These are phyloP conservation scores for Macrocybe gigantea DNA, from an alignment of 768 basidiomycete genomes.

Conservation along the genomic window DNA sequence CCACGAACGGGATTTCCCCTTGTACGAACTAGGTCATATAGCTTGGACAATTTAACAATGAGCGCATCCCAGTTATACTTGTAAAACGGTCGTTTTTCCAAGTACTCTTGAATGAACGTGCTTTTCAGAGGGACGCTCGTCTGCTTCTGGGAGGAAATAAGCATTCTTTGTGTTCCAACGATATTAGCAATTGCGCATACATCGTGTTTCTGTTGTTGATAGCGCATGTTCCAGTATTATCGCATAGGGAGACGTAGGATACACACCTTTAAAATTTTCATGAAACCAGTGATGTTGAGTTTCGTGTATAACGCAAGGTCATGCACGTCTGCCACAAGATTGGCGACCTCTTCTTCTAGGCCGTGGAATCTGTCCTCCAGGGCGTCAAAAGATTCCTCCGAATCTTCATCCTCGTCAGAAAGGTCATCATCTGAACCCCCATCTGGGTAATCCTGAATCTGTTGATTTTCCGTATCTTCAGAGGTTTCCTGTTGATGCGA, in stretches of 20 bases:
- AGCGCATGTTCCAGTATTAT: background rate
- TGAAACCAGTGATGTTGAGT: slow-evolving; percentile 96
- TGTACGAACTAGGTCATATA: slow-evolving; percentile 94
- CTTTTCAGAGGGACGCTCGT: slow-evolving; percentile 78
- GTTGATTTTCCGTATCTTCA: slow-evolving; percentile 56
- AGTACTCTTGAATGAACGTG: slow-evolving; percentile 84
- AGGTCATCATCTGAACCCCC: slow-evolving; percentile 71
- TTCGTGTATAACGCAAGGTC: slow-evolving; percentile 91
- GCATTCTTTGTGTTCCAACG: background rate
- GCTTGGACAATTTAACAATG: slow-evolving; percentile 91
- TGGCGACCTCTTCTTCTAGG: slow-evolving; percentile 92
- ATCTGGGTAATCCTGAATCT: slow-evolving; percentile 43
- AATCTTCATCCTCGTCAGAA: slow-evolving; percentile 20
- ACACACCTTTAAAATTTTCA: slow-evolving; percentile 91
- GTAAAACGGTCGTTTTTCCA: slow-evolving; percentile 95
- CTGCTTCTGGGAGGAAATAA: slow-evolving; percentile 66
- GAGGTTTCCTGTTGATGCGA: slow-evolving; percentile 13
- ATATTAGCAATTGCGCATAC: slow-evolving; percentile 29
- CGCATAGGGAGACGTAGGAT: background rate
- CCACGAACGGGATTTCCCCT: slow-evolving; percentile 92
- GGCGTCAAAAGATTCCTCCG: slow-evolving; percentile 58
- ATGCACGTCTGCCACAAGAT: slow-evolving; percentile 88
- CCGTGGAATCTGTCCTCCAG: slow-evolving; percentile 82
- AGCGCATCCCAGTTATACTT: slow-evolving; percentile 94
- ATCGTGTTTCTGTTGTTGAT: slow-evolving; percentile 76